These are phyloP conservation scores for Aspergillus sp. DNA, from an alignment of 2,329 filamentous ascomycete species.

Conservation along the genomic window DNA sequence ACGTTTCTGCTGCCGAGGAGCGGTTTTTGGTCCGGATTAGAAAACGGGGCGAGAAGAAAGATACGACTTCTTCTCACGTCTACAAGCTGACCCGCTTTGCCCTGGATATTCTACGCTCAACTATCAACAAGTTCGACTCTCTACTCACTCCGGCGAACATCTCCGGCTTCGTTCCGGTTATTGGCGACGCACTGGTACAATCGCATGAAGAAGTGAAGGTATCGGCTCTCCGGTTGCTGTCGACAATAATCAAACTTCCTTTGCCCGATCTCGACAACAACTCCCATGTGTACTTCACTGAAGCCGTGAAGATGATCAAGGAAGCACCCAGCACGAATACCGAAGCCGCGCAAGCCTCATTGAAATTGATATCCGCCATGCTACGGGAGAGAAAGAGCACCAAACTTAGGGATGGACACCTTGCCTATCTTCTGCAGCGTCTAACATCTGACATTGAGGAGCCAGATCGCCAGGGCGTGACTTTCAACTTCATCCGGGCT, in stretches of 20 bases:
- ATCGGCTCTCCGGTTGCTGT: conserved; percentile 80
- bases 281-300: conserved; percentile 75
- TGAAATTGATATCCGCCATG: conserved; percentile 84
- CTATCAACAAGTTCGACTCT: conserved; percentile 81
- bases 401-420: conserved; percentile 72
- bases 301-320: conserved; percentile 79
- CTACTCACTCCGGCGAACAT: conserved; percentile 79
- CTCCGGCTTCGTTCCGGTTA: conserved; percentile 79
- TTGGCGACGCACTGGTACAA: conserved; percentile 81
- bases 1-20: conserved; percentile 28
- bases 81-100: conserved; percentile 89
- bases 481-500: conserved; percentile 89
- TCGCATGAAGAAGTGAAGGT: conserved; percentile 92
- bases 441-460: conserved; percentile 89
- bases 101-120: conserved; percentile 78
- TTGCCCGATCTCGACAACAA: conserved; percentile 68
- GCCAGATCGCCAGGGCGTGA: conserved; percentile 85
- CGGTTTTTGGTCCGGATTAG: conserved; percentile 78
- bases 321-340: conserved; percentile 74
- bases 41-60: conserved; percentile 70
- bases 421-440: conserved; percentile 79
- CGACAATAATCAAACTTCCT: conserved; percentile 80
- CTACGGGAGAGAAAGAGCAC: conserved; percentile 78
- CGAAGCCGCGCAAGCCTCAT: conserved; percentile 79
- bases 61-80: conserved; percentile 72